These are phyloP conservation scores for Alternaria conjuncta DNA, from an alignment of 2,329 filamentous ascomycete genomes.

Conservation along the genomic window DNA sequence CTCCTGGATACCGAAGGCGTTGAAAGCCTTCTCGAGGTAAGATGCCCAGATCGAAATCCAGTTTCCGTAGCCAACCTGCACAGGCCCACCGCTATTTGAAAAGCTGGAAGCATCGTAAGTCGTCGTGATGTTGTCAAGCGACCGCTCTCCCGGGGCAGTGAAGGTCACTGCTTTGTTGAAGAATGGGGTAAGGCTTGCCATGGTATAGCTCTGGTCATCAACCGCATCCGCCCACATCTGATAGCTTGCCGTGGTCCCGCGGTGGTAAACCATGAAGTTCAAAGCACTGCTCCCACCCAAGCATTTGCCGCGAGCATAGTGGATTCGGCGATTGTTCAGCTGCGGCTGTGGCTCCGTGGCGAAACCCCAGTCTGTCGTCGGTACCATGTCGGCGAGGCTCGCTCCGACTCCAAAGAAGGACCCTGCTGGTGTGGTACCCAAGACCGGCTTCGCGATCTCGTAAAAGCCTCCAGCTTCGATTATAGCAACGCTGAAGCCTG, in stretches of 20 bases:
- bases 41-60: neutral
- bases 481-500: neutral
- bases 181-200: conserved; percentile 34
- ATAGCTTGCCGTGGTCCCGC: conserved; percentile 27
- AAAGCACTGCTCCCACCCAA: conserved; percentile 38
- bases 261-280: conserved; percentile 37
- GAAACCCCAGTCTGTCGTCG: conserved; percentile 35
- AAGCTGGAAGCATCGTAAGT: neutral
- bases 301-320: conserved; percentile 43
- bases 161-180: conserved; percentile 39
- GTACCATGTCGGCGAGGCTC: neutral
- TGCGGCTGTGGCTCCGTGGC: conserved; percentile 26
- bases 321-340: conserved; percentile 29
- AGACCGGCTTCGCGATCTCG: neutral
- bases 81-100: neutral
- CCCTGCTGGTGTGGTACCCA: neutral
- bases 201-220: conserved; percentile 40
- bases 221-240: conserved; percentile 41
- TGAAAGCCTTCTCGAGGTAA: neutral
- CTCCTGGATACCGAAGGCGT: neutral
- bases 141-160: conserved; percentile 27
- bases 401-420: neutral
- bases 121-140: neutral
- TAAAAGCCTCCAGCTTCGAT: neutral
- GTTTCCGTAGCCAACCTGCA: neutral